phyloP scores from a whole-genome alignment of 2,329 filamentous ascomycete genomes.

The Seiridium cupressi region DNA sequence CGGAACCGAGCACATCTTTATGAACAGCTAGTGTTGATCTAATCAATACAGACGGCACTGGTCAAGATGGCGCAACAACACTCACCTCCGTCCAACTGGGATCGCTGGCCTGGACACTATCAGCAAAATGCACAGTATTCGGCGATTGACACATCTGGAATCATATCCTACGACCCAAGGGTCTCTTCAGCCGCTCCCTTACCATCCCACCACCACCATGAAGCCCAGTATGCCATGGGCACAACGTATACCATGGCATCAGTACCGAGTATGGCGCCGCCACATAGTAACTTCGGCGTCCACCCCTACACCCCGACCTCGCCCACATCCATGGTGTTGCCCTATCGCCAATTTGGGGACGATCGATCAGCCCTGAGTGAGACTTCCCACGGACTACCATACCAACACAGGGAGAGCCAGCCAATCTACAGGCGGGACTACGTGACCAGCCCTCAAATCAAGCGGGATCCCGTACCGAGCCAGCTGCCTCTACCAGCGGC shows the following conservation, averaged over 20 bases:
- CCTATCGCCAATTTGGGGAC: constrained; percentile 25
- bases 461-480: constrained; percentile 23
- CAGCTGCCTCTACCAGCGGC: background rate
- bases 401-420: background rate
- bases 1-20: background rate
- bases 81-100: constrained; percentile 46
- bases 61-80: constrained; percentile 38
- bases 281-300: constrained; percentile 43
- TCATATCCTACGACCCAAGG: constrained; percentile 50
- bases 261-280: constrained; percentile 38
- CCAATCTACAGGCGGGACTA: constrained; percentile 14
- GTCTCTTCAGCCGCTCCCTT: constrained; percentile 34
- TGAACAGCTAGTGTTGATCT: background rate
- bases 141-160: constrained; percentile 44
- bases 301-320: constrained; percentile 34
- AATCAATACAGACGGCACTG: background rate
- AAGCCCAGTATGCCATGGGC: constrained; percentile 46
- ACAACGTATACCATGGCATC: constrained; percentile 42
- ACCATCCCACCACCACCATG: constrained; percentile 40
- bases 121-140: constrained; percentile 38
- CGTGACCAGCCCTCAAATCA: constrained; percentile 29
- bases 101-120: constrained; percentile 52
- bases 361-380: constrained; percentile 24
- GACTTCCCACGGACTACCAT: constrained; percentile 18
- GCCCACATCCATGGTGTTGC: constrained; percentile 18